Evolutionary conservation across 2,329 filamentous ascomycete genomes (phyloP), one percentile per base, ranked within the genome.

Genomic region (Sclerotinia trifoliorum): DNA sequence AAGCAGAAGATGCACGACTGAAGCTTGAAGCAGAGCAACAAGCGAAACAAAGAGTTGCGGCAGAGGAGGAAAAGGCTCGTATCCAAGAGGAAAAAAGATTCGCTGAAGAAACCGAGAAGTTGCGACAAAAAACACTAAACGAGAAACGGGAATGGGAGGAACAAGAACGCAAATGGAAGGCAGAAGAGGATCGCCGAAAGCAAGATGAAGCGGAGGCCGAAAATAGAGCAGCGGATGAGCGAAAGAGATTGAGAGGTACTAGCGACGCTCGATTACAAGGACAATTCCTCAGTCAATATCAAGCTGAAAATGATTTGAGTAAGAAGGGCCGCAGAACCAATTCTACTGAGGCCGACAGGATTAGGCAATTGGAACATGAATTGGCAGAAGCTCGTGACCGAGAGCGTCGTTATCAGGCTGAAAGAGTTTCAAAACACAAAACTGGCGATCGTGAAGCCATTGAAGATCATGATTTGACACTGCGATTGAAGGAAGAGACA

Each of bases 251-350:
- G 67, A 84, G 86, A 70, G 83, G 82, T 32, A 82, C 81, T 70
- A 89, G 86, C 75, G 89, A 93, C 74, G 83, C 84, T 49, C 86
- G 89, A 70, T 82, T 97, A 29, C 90, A 89, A 70, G 93, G 93
- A 2, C 93, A 97, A 76, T 94, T 90, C 74, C 84, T 96, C 63
- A 94, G 91, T 76, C 91, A 97, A 77, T 96, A 97, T 77, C 90
- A 92, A 77, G 88, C 89, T 26, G 89, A 92, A 73, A 88, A 91
- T 76, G 78, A 83, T 70, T 75, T 78, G 66, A 73, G 74, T 68
- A 77, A 76, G 73, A 79, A 76, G 39, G 76, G 75, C 71, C 79
- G 77, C 35, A 79, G 79, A 51, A 64, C 26, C 54, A 78, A 76
- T 58, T 79, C 78, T 24, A 81, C 83, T 66, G 84, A 94, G 78